Evolutionary conservation across 257 asterid genomes (phyloP).

Genomic region (Dorcoceras hygrometricum): DNA sequence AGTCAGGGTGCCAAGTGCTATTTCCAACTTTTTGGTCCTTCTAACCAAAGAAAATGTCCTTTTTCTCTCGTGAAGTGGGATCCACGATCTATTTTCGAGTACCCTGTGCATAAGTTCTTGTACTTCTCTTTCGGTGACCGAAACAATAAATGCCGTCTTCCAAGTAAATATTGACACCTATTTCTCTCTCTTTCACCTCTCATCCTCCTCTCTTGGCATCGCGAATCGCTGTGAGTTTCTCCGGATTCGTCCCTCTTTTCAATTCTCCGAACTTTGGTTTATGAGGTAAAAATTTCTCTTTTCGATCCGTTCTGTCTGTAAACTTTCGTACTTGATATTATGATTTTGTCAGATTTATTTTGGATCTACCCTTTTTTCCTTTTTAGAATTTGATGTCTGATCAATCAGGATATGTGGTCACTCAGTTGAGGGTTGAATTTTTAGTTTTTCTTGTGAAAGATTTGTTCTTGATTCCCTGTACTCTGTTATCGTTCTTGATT

Average conservation of each 20-base stretch:
- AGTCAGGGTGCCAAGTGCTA: too few relatives aligned
- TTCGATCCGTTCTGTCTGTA: neutral
- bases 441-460: neutral
- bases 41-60: too few relatives aligned
- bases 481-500: slow-evolving; percentile 8
- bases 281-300: slow-evolving; percentile 48
- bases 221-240: slow-evolving; percentile 37
- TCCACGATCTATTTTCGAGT: too few relatives aligned
- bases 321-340: neutral
- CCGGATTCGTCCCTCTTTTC: slow-evolving; percentile 43
- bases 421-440: slow-evolving; percentile 8
- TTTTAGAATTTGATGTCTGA: slow-evolving; percentile 8
- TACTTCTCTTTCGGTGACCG: too few relatives aligned
- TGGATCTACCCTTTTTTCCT: slow-evolving; percentile 33
- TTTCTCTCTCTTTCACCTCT: slow-evolving; percentile 11
- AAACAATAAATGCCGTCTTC: too few relatives aligned
- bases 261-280: slow-evolving; percentile 60
- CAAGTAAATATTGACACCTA: too few relatives aligned
- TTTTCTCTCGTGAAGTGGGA: too few relatives aligned
- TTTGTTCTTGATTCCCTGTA: neutral
- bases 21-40: too few relatives aligned
- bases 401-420: neutral
- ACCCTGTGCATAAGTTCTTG: too few relatives aligned
- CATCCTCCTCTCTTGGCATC: neutral
- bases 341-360: neutral